Evolutionary conservation across 768 basidiomycete genomes (phyloP).

Genomic region (Phaffia australis): DNA sequence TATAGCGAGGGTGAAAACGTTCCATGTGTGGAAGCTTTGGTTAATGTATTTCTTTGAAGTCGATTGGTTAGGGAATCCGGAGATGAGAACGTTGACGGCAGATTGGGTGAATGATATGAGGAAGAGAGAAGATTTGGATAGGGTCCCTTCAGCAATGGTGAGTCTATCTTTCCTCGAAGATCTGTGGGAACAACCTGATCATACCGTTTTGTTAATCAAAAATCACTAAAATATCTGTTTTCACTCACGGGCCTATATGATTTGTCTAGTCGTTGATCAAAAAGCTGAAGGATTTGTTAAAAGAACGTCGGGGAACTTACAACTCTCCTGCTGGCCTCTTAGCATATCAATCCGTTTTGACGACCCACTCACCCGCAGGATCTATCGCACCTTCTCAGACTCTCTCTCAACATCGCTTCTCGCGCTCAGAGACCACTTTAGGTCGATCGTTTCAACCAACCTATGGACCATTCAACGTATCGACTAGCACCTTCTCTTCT

Average conservation of each 20-base stretch:
- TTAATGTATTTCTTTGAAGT: slow-evolving; percentile 77
- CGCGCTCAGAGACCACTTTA: too few relatives aligned
- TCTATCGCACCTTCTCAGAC: background rate
- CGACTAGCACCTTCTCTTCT: slow-evolving; percentile 42
- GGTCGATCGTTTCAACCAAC: slow-evolving; percentile 41
- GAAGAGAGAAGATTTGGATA: slow-evolving; percentile 41
- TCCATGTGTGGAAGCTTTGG: slow-evolving; percentile 84
- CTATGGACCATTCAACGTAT: slow-evolving; percentile 30
- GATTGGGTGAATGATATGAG: slow-evolving; percentile 71
- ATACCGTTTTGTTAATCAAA: too few relatives aligned
- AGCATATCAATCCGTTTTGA: slow-evolving; percentile 3
- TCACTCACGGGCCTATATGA: background rate
- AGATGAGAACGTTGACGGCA: slow-evolving; percentile 59
- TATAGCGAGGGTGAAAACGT: slow-evolving; percentile 77
- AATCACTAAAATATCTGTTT: too few relatives aligned
- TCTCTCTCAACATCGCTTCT: background rate
- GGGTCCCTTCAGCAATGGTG: slow-evolving; percentile 2
- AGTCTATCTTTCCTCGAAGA: background rate
- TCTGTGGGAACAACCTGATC: background rate
- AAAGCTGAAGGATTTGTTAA: slow-evolving; percentile 69
- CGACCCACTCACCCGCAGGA: background rate
- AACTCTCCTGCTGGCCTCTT: slow-evolving; percentile 8
- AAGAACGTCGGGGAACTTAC: slow-evolving; percentile 53
- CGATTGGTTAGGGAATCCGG: slow-evolving; percentile 73
- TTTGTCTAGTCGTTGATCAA: slow-evolving; percentile 58